A percentile compares a stretch with the other conserved stretches of the same genome.
phyloP scores from a whole-genome alignment of 2,329 filamentous ascomycete species.

The Paecilomyces dactylethromorphus region DNA sequence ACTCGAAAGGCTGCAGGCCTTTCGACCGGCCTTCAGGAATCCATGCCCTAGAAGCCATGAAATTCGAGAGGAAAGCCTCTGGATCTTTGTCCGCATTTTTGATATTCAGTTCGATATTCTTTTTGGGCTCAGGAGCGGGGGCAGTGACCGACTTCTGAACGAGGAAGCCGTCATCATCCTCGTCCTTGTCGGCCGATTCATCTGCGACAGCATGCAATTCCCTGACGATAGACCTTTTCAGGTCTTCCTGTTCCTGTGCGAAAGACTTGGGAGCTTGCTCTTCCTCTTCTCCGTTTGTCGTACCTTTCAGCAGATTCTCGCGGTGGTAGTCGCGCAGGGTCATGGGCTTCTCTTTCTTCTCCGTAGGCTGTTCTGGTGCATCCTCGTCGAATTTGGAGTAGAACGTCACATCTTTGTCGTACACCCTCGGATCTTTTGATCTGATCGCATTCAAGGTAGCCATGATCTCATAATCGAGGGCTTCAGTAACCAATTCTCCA shows the following conservation, averaged over 20 bases:
- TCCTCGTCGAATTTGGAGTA: conserved; percentile 61
- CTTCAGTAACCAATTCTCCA: conserved; percentile 76
- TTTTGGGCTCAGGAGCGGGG: conserved; percentile 21
- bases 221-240: conserved; percentile 70
- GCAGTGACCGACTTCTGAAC: conserved; percentile 58
- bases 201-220: conserved; percentile 65
- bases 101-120: conserved; percentile 59
- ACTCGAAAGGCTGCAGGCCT: conserved; percentile 76
- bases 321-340: conserved; percentile 86
- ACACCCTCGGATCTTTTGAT: conserved; percentile 84
- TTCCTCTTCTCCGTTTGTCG: conserved; percentile 53
- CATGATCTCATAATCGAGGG: conserved; percentile 78
- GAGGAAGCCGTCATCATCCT: conserved; percentile 64
- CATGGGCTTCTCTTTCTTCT: conserved; percentile 66
- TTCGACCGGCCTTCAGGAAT: conserved; percentile 59
- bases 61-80: conserved; percentile 89
- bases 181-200: conserved; percentile 48
- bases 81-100: conserved; percentile 78
- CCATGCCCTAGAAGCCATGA: conserved; percentile 89
- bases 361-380: conserved; percentile 16
- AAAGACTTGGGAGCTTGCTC: conserved; percentile 61
- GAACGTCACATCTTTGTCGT: conserved; percentile 73
- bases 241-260: conserved; percentile 76
- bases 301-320: conserved; percentile 74
- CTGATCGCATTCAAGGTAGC: conserved; percentile 82